Conservation (phyloP, 2,329 filamentous ascomycete species). For the Parastagonospora nodorum region DNA sequence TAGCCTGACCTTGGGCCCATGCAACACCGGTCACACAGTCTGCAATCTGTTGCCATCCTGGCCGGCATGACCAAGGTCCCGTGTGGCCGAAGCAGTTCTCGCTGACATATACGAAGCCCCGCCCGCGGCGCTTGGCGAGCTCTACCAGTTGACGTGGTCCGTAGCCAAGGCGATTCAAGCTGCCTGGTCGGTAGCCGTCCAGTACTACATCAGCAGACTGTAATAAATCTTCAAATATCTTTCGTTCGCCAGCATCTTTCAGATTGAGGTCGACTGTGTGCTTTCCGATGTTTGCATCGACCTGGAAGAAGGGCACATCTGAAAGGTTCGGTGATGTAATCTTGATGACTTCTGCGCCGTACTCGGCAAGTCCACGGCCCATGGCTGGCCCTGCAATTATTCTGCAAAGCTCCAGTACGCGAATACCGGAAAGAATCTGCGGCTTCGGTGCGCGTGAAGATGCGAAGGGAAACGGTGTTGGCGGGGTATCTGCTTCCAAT, state of each 20-base stretch:
- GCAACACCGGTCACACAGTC: slow-evolving; percentile 67
- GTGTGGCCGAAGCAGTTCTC: slow-evolving; percentile 74
- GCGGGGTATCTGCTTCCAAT: slow-evolving; percentile 58
- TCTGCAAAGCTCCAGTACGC: slow-evolving; percentile 75
- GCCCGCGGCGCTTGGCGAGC: slow-evolving; percentile 60
- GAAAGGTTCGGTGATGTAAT: slow-evolving; percentile 70
- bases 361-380: slow-evolving; percentile 72
- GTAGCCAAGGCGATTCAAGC: slow-evolving; percentile 67
- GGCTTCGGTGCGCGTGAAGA: slow-evolving; percentile 45
- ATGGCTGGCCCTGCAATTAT: slow-evolving; percentile 79
- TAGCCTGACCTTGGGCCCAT: slow-evolving; percentile 66
- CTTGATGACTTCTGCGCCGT: slow-evolving; percentile 75
- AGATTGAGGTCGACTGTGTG: slow-evolving; percentile 68
- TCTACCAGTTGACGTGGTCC: slow-evolving; percentile 60
- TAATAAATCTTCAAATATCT: slow-evolving; percentile 63
- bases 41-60: slow-evolving; percentile 75
- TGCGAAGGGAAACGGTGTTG: slow-evolving; percentile 52
- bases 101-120: slow-evolving; percentile 69
- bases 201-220: slow-evolving; percentile 68
- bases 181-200: slow-evolving; percentile 72
- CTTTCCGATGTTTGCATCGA: slow-evolving; percentile 75
- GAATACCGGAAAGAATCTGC: slow-evolving; percentile 62
- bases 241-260: slow-evolving; percentile 59
- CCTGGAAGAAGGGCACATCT: slow-evolving; percentile 74
- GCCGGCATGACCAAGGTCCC: slow-evolving; percentile 66